phyloP scores from a whole-genome alignment of 73 alveolate genomes.

The Symbiodinium natans region DNA sequence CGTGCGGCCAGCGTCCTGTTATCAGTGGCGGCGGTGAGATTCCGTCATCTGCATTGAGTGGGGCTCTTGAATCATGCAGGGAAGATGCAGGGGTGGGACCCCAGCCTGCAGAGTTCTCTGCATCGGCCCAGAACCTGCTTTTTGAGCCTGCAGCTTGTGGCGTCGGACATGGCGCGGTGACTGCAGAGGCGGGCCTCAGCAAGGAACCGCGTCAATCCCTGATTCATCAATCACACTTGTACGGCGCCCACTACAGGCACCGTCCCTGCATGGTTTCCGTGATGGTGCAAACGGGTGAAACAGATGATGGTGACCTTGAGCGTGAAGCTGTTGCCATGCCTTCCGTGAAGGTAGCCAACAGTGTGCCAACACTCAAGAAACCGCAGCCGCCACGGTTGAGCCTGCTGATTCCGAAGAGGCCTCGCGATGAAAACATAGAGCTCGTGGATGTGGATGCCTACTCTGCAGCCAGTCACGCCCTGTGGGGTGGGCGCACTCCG shows the following conservation, averaged over 20 bases:
- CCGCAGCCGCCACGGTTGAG: not conserved
- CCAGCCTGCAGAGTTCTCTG: too few species aligned
- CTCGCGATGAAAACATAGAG: not conserved
- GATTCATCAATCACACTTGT: too few species aligned
- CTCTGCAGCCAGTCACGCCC: not conserved
- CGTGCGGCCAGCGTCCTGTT: not conserved
- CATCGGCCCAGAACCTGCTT: too few species aligned
- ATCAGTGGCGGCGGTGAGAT: not conserved
- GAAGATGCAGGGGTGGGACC: not conserved
- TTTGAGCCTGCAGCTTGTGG: too few species aligned
- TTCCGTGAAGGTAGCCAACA: not conserved
- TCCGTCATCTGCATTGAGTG: too few species aligned
- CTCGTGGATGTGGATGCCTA: not conserved
- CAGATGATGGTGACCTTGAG: too few species aligned
- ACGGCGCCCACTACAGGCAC: too few species aligned
- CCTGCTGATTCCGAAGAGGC: not conserved
- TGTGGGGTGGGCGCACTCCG: conserved; percentile 9
- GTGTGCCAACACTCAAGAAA: not conserved
- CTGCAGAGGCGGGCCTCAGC: too few species aligned
- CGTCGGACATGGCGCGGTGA: too few species aligned
- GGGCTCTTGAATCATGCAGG: not conserved
- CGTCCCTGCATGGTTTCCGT: not conserved
- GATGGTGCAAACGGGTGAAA: not conserved
- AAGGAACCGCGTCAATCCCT: too few species aligned
- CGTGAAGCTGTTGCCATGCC: too few species aligned